Base-by-base conservation (phyloP, 1,139 yeast species). In the Kodamaea suecica region DNA sequence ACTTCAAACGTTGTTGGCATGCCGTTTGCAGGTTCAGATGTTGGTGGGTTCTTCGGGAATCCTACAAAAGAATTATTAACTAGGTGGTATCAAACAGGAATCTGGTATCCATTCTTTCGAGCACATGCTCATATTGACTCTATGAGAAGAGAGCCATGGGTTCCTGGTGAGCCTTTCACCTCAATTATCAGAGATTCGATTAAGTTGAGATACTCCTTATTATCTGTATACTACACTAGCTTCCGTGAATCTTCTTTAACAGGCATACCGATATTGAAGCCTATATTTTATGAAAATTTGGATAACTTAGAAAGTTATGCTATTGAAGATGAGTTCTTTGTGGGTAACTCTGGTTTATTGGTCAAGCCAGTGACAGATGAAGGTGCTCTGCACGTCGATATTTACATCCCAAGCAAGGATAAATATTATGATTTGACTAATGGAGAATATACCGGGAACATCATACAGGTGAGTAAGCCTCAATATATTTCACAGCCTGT, bases 81-180 rank as follows among this genome's bases (percentile, higher is more conserved):
- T 1, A 73, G 99, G 50, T 92, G 98, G 98, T 90, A 90, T 57
- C 98, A 92, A 58, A 73, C 95, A 1, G 98, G 96, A 40, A 78
- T 85, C 17, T 92, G 95, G 80, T 90, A 90, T 58, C 98, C 98
- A 28, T 94, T 92, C 53, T 90, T 92, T 67, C 73, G 98, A 52
- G 97, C 84, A 0, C 99, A 92, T 62, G 97, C 97, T 0, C 97
- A 94, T 62, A 84, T 90, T 39, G 97, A 92, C 57, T 72, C 97
- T 1, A 72, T 84, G 51, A 78, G 97, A 59, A 75, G 97, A 42
- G 99, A 92, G 53, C 98, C 98, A 1, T 92, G 90, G 81, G 60
- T 90, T 31, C 72, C 84, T 2, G 85, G 85, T 3, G 94, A 80
- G 20, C 90, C 92, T 3, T 79, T 75, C 48, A 77, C 82, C n/a